Percentiles rank a stretch among this genome's conserved stretches.
Evolutionary conservation across 2,329 filamentous ascomycete species (phyloP).

Genomic region (Eurotiales sp.): DNA sequence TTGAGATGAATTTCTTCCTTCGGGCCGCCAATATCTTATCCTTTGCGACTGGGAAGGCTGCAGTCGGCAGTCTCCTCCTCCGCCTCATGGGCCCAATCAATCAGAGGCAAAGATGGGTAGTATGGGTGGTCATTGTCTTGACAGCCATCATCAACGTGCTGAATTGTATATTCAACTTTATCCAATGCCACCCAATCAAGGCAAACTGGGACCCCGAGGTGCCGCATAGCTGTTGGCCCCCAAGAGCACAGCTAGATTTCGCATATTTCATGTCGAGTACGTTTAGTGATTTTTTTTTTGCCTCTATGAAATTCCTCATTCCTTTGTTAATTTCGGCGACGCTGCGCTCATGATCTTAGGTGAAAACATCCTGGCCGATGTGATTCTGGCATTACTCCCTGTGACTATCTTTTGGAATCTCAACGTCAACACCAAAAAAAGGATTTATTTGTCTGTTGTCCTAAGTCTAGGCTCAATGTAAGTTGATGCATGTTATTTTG

Average conservation of each 20-base stretch:
- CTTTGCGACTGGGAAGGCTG: constrained; percentile 5
- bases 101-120: constrained; percentile 2
- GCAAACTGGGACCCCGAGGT: constrained; percentile 3
- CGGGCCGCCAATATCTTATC: constrained; percentile 3
- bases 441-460: neutral
- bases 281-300: neutral
- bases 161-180: constrained; percentile 4
- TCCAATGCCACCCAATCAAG: constrained; percentile 3
- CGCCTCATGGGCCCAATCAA: neutral
- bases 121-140: constrained; percentile 6
- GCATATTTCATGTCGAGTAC: constrained; percentile 8
- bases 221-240: neutral
- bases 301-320: neutral
- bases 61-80: constrained; percentile 3
- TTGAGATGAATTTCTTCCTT: constrained; percentile 7
- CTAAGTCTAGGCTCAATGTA: constrained; percentile 1
- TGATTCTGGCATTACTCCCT: constrained; percentile 1
- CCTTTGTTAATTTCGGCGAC: neutral
- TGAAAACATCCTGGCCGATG: constrained; percentile 4
- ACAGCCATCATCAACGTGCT: neutral
- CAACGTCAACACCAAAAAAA: neutral
- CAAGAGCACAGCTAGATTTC: constrained; percentile 1
- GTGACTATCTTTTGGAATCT: neutral
- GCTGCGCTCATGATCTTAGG: neutral
- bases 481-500: neutral